phyloP scores from a whole-genome alignment of 1,284 basidiomycete species.

The Cutaneotrichosporon sp. region DNA sequence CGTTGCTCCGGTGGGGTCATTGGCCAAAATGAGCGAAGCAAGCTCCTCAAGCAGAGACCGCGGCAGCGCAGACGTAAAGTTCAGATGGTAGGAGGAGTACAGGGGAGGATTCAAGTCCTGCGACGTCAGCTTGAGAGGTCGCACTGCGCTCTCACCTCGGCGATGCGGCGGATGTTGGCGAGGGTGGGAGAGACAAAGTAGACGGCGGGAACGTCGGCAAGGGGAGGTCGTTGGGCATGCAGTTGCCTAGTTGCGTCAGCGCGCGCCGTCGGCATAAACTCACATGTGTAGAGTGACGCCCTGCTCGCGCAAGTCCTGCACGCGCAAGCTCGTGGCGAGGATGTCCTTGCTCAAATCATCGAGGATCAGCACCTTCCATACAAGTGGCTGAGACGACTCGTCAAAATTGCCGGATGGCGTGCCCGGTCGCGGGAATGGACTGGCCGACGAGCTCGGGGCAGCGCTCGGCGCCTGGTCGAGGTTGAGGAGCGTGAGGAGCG shows the following conservation, averaged over 20 bases:
- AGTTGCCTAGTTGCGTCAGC: constrained; percentile 61
- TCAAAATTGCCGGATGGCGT: constrained; percentile 34
- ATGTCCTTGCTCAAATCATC: constrained; percentile 96
- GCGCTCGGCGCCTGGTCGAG: constrained; percentile 45
- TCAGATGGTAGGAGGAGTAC: constrained; percentile 91
- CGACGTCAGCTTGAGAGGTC: neutral
- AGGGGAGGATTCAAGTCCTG: constrained; percentile 69
- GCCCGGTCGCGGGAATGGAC: constrained; percentile 36
- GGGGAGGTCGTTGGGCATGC: constrained; percentile 77
- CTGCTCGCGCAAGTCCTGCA: constrained; percentile 92
- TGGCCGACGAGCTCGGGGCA: constrained; percentile 8
- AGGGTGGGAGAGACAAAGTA: constrained; percentile 94
- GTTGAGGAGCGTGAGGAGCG: constrained; percentile 52
- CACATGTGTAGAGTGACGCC: constrained; percentile 97
- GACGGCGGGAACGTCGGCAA: constrained; percentile 93
- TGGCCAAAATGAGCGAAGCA: constrained; percentile 77
- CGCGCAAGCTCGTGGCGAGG: constrained; percentile 86
- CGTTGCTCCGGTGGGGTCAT: constrained; percentile 58
- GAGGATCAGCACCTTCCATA: constrained; percentile 95
- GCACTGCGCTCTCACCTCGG: constrained; percentile 58
- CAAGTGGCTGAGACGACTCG: constrained; percentile 57
- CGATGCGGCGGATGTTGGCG: constrained; percentile 79
- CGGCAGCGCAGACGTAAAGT: constrained; percentile 88
- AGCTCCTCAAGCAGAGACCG: constrained; percentile 88
- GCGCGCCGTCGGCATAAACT: constrained; percentile 38